Percentiles rank a stretch among this genome's conserved stretches.
Evolutionary conservation across 495 filamentous ascomycete genomes (phyloP).

Genomic region (Penicillium atrosanguineum): DNA sequence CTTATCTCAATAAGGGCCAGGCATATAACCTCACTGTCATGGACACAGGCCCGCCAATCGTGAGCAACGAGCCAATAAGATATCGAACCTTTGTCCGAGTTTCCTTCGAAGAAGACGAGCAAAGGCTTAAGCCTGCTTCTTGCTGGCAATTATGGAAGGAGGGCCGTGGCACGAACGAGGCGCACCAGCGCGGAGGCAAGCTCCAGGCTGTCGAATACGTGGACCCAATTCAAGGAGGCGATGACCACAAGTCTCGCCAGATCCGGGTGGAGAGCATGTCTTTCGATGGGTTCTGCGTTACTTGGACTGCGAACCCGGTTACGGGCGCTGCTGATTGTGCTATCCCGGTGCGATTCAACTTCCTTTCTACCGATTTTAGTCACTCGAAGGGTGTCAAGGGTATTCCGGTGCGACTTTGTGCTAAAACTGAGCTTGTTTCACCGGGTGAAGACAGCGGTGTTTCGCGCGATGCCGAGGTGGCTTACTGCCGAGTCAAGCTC

Average conservation of each 20-base stretch:
- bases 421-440: conserved; percentile 69
- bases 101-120: conserved; percentile 90
- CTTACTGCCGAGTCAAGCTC: conserved; percentile 91
- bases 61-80: conserved; percentile 48
- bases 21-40: conserved; percentile 76
- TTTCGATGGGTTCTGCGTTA: conserved; percentile 88
- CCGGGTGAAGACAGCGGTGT: conserved; percentile 43
- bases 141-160: conserved; percentile 98
- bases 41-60: conserved; percentile 52
- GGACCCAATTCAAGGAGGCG: conserved; percentile 64
- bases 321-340: conserved; percentile 63
- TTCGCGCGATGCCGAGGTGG: conserved; percentile 59
- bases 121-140: conserved; percentile 70
- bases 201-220: conserved; percentile 90
- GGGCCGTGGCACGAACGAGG: conserved; percentile 83
- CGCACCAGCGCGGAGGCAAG: conserved; percentile 81
- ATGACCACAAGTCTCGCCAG: conserved; percentile 64
- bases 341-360: conserved; percentile 89
- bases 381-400: conserved; percentile 97
- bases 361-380: conserved; percentile 94
- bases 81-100: conserved; percentile 86
- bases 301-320: conserved; percentile 71
- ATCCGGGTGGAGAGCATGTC: conserved; percentile 78
- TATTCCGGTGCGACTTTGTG: conserved; percentile 83
- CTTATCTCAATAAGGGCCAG: conserved; percentile 96